Evolutionary conservation across 2,329 filamentous ascomycete species (phyloP), one percentile per base, ranked within the genome.

Genomic region (Chalaropsis thielavioides): DNA sequence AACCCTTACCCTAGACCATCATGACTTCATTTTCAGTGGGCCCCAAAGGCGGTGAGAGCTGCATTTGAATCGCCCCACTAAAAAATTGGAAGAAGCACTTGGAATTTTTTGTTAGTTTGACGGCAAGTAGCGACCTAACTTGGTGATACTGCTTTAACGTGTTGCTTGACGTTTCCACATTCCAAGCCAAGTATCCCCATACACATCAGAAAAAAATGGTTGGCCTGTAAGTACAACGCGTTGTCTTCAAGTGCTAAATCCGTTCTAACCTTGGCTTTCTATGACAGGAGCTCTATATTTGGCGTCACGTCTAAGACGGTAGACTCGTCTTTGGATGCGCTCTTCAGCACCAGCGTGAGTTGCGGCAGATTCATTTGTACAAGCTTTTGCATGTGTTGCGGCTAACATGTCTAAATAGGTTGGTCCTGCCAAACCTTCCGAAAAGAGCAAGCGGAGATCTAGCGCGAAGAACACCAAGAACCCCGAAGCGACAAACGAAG

Each of bases 311-410:
- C 77, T 65, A 82, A 82, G 73, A 78, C 80, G 67, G 78, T 90
- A 67, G 87, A 91, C 77, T 86, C 87, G 73, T 76, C 80, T 65
- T 78, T 91, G 69, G 80, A 85, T 71, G 84, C 86, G 68, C 79
- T 91, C 46, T 91, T 91, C 75, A 81, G 85, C 66, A 78, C 80
- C 66, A 90, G 88, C 78, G 87, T 90, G 81, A 77, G 85, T 81
- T 67, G 40, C 31, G 60, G 13, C 15, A 27, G 7, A n/a, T 31
- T 11, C 17, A 35, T 56, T n/a, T 40, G 41, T 58, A 31, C 19
- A 38, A 40, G 13, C 64, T 17, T 35, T 38, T 17, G 3, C 38
- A 15, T 58, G 27, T 8, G 17, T 19, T 31, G 13, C 64, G 66
- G 13, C 59, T 69, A n/a, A 69, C 17, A 13, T 44, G 24, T 11